Evolutionary conservation across 106 monocot species (phyloP), one percentile per base, ranked within the genome.

Genomic region (Dioscorea zingiberensis): DNA sequence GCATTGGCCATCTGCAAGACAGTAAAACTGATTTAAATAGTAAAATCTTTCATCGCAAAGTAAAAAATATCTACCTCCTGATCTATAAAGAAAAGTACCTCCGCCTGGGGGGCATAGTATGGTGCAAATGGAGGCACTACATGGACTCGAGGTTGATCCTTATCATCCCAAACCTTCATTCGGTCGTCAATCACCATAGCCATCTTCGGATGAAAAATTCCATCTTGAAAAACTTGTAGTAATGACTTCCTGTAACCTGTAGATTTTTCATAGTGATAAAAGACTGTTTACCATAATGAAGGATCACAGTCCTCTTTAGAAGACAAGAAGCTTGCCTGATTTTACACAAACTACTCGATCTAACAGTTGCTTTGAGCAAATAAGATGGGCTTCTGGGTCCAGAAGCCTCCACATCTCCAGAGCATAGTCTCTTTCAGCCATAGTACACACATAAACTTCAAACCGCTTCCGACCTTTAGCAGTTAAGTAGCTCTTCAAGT

Each of bases 351-450:
- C 81, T 66, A 94, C 69, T 44, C 94, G 87, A 64, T 85, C 78
- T 58, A 67, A 45, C 28, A 91, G 80, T 71, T 94, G 78, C 38
- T 68, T 80, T 29, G 75, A 67, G 73, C 55, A 78, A 32, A 94
- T 94, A 17, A 94, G 78, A 61, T 78, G 62, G n/a, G 74, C 60
- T 78, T 87, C 94, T 15, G 94, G 94, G 48, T 94, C 94, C 69
- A 94, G 94, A 80, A 94, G 94, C 65, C 94, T 87, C 94, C 94
- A 94, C 73, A 94, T 94, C 78, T 94, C 94, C 55, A 91, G 63
- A 48, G 94, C 94, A 78, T 94, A 94, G 55, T 94, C 94, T 85
- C 91, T 79, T 80, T 94, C 94, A 55, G 94, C 94, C 94, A 94
- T 91, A 48, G 94, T 94, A 69, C 94, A 94, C 18, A 94, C 94